Evolutionary conservation across 441 rosid genomes (phyloP).

Genomic region (Erysimum cheiri): DNA sequence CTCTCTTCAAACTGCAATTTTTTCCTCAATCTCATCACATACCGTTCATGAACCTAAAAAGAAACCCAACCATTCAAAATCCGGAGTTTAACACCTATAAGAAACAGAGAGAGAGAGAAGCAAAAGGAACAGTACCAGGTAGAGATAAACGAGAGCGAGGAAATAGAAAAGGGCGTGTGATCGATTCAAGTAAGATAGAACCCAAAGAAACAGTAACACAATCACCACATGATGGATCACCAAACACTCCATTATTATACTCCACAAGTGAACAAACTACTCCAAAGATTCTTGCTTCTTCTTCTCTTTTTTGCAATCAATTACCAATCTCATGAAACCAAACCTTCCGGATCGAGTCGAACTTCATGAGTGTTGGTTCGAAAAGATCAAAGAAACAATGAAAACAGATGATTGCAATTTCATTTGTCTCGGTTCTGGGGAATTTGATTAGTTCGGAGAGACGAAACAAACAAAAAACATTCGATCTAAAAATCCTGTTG

Average conservation of each 20-base stretch:
- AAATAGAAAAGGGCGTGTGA: slow-evolving; percentile 61
- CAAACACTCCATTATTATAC: slow-evolving; percentile 49
- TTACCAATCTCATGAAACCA: slow-evolving; percentile 16
- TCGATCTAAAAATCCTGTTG: not conserved
- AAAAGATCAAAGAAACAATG: not conserved
- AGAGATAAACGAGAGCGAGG: slow-evolving; percentile 69
- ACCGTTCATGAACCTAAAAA: slow-evolving; percentile 74
- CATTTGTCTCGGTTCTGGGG: not conserved
- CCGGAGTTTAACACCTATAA: not conserved
- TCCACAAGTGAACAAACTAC: slow-evolving; percentile 5
- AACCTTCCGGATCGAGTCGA: slow-evolving; percentile 13
- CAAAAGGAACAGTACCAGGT: slow-evolving; percentile 53
- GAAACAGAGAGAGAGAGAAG: not conserved
- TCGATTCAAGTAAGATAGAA: slow-evolving; percentile 59
- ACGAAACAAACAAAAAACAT: not conserved
- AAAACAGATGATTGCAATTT: slow-evolving; percentile 2
- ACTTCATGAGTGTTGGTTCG: not conserved
- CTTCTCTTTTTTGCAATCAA: not conserved
- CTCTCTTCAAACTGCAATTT: slow-evolving; percentile 72
- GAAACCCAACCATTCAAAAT: slow-evolving; percentile 5
- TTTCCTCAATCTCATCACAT: slow-evolving; percentile 67
- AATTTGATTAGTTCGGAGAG: slow-evolving; percentile 17
- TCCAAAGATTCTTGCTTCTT: slow-evolving; percentile 2
- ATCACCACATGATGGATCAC: slow-evolving; percentile 75
- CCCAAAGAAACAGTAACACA: slow-evolving; percentile 66